A percentile compares a stretch with the other conserved stretches of the same genome.
Evolutionary conservation across 441 rosid species (phyloP).

Genomic region (Geranium incanum): DNA sequence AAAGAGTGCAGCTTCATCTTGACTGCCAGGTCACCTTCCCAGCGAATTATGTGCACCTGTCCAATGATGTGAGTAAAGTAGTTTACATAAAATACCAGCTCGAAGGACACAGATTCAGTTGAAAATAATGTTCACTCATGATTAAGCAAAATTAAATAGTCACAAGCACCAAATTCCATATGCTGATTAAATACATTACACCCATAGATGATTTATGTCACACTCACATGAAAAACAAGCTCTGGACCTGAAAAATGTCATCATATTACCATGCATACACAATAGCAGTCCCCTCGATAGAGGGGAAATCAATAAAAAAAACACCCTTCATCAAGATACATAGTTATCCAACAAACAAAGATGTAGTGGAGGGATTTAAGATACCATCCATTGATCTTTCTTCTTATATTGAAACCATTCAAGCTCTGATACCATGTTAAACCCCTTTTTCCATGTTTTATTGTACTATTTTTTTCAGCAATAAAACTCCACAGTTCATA

Average conservation of each 20-base stretch:
- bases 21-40: constrained; percentile 60
- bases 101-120: background rate
- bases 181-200: background rate
- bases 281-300: background rate
- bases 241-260: background rate
- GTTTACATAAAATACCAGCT: background rate
- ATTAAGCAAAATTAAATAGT: background rate
- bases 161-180: background rate
- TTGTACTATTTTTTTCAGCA: no score
- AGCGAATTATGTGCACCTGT: constrained; percentile 71
- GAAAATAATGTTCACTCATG: background rate
- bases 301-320: no score
- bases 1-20: constrained; percentile 87
- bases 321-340: no score
- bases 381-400: no score
- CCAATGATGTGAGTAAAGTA: constrained; percentile 16
- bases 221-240: constrained; percentile 3
- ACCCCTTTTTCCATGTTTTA: no score
- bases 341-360: no score
- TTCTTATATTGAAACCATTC: no score
- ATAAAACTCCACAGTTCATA: no score
- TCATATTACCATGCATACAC: background rate
- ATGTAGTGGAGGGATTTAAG: no score
- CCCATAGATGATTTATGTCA: background rate
- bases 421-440: no score